These are phyloP conservation scores for Melampsora americana DNA, from an alignment of 1,284 basidiomycete genomes.

Conservation along the genomic window DNA sequence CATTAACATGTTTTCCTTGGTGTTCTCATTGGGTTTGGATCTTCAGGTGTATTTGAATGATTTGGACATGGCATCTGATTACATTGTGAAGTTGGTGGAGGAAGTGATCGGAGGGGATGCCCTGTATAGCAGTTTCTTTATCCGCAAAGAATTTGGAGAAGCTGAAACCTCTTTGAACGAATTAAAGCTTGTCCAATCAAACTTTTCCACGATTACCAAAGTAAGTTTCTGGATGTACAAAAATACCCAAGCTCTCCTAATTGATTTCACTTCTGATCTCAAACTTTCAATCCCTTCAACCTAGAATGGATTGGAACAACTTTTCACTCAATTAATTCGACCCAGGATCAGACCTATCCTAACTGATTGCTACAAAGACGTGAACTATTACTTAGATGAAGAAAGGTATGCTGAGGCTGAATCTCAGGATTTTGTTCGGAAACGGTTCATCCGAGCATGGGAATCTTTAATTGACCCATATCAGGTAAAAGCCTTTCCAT, in stretches of 20 bases:
- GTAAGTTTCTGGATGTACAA: slow-evolving; percentile 56
- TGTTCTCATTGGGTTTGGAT: neutral
- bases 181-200: slow-evolving; percentile 62
- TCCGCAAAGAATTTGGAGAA: slow-evolving; percentile 61
- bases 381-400: slow-evolving; percentile 83
- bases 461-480: slow-evolving; percentile 77
- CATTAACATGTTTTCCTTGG: too few relatives aligned
- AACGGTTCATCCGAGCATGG: slow-evolving; percentile 81
- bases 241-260: too few relatives aligned
- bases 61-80: slow-evolving; percentile 76
- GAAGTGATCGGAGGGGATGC: slow-evolving; percentile 64
- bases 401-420: slow-evolving; percentile 78
- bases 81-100: slow-evolving; percentile 73
- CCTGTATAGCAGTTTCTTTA: slow-evolving; percentile 67
- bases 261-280: too few relatives aligned
- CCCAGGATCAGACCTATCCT: slow-evolving; percentile 79
- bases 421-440: slow-evolving; percentile 76
- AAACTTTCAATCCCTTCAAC: too few relatives aligned
- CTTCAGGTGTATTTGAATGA: slow-evolving; percentile 78
- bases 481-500: slow-evolving; percentile 59
- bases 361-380: slow-evolving; percentile 80
- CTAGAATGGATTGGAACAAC: slow-evolving; percentile 80
- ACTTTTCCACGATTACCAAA: slow-evolving; percentile 68
- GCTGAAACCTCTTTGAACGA: slow-evolving; percentile 59
- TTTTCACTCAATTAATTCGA: slow-evolving; percentile 86